Conservation (phyloP, 1,139 yeast species). For the Candida tropicalis region DNA sequence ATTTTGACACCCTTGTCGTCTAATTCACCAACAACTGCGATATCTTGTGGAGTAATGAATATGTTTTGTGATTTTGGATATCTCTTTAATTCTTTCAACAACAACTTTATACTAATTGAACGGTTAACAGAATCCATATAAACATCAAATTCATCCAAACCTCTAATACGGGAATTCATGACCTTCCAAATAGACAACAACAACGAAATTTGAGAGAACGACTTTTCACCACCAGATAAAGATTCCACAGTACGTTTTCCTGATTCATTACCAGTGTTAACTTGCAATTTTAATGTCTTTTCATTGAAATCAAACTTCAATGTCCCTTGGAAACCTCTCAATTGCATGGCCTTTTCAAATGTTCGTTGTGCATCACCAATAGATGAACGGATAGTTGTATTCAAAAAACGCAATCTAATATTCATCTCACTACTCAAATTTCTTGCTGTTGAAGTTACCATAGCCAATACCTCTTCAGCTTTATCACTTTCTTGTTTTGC, state of each 20-base stretch:
- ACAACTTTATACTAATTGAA: conserved; percentile 72
- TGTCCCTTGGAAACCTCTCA: conserved; percentile 77
- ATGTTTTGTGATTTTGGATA: conserved; percentile 78
- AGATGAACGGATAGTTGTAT: conserved; percentile 42
- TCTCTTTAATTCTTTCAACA: conserved; percentile 66
- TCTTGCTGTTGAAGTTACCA: conserved; percentile 27
- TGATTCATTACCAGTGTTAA: conserved; percentile 61
- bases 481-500: conserved; percentile 30
- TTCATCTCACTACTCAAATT: conserved; percentile 39
- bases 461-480: conserved; percentile 27
- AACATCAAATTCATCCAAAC: conserved; percentile 96
- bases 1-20: conserved; percentile 65
- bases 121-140: conserved; percentile 96
- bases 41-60: conserved; percentile 93
- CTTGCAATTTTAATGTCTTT: conserved; percentile 56
- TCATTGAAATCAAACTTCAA: conserved; percentile 61
- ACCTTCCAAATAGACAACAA: conserved; percentile 90
- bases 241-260: conserved; percentile 74
- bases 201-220: conserved; percentile 88
- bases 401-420: conserved; percentile 52
- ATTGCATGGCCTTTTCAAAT: conserved; percentile 60
- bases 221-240: conserved; percentile 95
- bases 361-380: conserved; percentile 40
- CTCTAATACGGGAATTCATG: conserved; percentile 85
- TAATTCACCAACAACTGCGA: conserved; percentile 73